Evolutionary conservation across 768 basidiomycete species (phyloP).

Genomic region (Austroboletus eburneus): DNA sequence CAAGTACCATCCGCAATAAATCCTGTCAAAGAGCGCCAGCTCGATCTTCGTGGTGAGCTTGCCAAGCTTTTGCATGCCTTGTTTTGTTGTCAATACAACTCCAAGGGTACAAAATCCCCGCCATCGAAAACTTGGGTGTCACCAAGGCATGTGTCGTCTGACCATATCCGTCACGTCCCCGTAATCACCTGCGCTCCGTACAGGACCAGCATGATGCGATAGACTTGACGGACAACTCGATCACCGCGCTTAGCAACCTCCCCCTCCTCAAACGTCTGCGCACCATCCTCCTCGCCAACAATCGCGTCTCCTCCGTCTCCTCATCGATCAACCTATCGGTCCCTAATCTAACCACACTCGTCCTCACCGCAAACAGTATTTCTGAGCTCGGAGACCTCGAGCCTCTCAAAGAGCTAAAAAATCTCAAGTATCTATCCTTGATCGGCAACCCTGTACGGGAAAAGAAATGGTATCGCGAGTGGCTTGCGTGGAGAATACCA

Average conservation of each 20-base stretch:
- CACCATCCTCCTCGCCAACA: slow-evolving; percentile 85
- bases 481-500: slow-evolving; percentile 87
- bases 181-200: slow-evolving; percentile 11
- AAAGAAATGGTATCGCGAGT: slow-evolving; percentile 96
- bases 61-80: slow-evolving; percentile 10
- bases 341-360: slow-evolving; percentile 78
- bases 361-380: slow-evolving; percentile 81
- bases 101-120: slow-evolving; percentile 88
- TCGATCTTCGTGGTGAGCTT: slow-evolving; percentile 79
- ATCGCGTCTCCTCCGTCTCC: slow-evolving; percentile 81
- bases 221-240: slow-evolving; percentile 90
- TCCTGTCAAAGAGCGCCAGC: slow-evolving; percentile 82
- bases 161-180: slow-evolving; percentile 11
- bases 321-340: slow-evolving; percentile 76
- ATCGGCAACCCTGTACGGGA: slow-evolving; percentile 82
- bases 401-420: slow-evolving; percentile 69
- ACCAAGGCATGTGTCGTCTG: slow-evolving; percentile 57
- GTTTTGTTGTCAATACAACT: slow-evolving; percentile 20
- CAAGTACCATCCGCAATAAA: slow-evolving; percentile 75
- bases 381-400: slow-evolving; percentile 81
- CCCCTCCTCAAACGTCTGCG: slow-evolving; percentile 81
- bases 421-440: slow-evolving; percentile 71
- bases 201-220: slow-evolving; percentile 94
- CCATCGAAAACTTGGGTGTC: slow-evolving; percentile 95
- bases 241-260: slow-evolving; percentile 77